Evolutionary conservation across 2,329 filamentous ascomycete genomes (phyloP), one percentile per base, ranked within the genome.

Genomic region (Xylariales sp.): DNA sequence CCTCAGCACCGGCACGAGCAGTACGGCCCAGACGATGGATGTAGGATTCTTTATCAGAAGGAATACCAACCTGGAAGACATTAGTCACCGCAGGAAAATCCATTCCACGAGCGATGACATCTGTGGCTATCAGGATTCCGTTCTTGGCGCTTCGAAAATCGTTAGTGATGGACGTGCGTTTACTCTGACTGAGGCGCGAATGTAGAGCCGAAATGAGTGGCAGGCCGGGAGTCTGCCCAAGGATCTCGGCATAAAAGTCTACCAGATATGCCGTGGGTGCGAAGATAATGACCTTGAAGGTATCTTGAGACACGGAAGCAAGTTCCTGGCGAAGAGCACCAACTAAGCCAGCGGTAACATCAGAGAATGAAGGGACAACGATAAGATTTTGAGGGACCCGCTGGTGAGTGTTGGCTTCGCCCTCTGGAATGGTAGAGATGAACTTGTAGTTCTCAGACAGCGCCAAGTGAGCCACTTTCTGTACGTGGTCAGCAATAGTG

Each of bases 251-350:
- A 51, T 77, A 73, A 33, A 77, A 68, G 28, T 69, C 70, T 5
- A 71, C 72, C 2, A 69, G 63, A 3, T 64, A 67, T 4, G 75
- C 74, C 0, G 76, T 78, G 38, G 83, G 83, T 47, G 84, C 84
- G 62, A 91, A 95, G 24, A 91, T 66, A 48, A 95, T 89, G 20
- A 85, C 85, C 64, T 95, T 95, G 76, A 95, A 90, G 2, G 73
- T 70, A 5, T 64, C 60, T 10, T 56, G 50, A 33, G 56, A 54
- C 4, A 56, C 51, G 14, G 40, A 44, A 16, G 46, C 47, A 8
- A 59, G 55, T 45, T 77, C 72, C 40, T 67, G 57, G 3, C 65
- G 61, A 14, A 83, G 64, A 41, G 78, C 72, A 24, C 76, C 74
- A 38, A 82, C 69, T 49, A 83, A 70, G 35, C 58, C 77, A 50